Evolutionary conservation across 2,329 filamentous ascomycete species (phyloP), one percentile per base, ranked within the genome.

Genomic region (Colletotrichum neosansevieriae): DNA sequence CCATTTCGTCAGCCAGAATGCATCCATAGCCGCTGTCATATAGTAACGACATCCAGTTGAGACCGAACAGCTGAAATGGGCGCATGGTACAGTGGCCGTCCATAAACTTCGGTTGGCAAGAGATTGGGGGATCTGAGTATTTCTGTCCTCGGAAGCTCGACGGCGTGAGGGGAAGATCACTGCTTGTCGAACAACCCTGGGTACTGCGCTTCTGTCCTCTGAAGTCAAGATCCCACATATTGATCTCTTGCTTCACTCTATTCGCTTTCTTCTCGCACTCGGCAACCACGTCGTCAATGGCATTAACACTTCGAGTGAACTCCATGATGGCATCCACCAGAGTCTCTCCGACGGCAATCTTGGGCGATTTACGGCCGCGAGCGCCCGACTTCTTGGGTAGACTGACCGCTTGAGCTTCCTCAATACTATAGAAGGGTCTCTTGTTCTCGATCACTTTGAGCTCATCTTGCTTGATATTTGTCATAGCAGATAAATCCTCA

Each of bases 1-100:
- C 96, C 96, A 99, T 99, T 76, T 99, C 96, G 76, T 99, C 96
- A 2, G 96, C 96, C 17, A 99, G 84, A 64, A 99, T 98, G 71
- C 94, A 95, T 51, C 93, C 95, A 58, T 97, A 87, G 32, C 90
- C 86, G 66, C 92, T 90, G 59, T 90, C 86, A 81, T 94, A 97
- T 13, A 99, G 85, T 51, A 98, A 81, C 63, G 91, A 89, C 75
- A 99, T 87, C 96, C 96, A 99, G 76, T 98, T 98, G 58, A 99
- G 86, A 4, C 96, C 96, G 34, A 97, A 94, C 19, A 98, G 82
- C 77, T 99, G 96, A 75, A 98, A 98, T 40, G 96, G 91, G 76
- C 98, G 98, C 83, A 99, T 89, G 44, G 87, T 83, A 63, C 95
- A 87, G 62, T 92, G 87, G 0, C 91, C 85, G 34, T 88, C 87